Conservation (phyloP, 1,139 yeast species). For the Entelexis sorbosivorans region DNA sequence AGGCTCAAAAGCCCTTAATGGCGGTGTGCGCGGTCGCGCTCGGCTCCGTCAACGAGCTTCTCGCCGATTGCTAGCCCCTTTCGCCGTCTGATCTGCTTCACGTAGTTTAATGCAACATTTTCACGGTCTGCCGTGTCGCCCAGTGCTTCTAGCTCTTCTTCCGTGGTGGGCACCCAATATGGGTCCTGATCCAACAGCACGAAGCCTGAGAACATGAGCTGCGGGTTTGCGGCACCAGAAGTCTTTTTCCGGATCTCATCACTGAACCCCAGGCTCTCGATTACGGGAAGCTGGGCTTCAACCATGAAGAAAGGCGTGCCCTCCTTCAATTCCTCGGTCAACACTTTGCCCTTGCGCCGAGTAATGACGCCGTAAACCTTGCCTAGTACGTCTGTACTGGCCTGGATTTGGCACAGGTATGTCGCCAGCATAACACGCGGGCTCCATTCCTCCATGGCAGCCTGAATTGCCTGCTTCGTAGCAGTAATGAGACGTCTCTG, state of each 20-base stretch:
- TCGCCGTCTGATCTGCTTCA: conserved; percentile 69
- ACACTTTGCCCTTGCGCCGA: conserved; percentile 70
- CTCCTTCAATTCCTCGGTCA: conserved; percentile 91
- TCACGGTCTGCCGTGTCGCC: conserved; percentile 92
- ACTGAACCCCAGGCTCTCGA: conserved; percentile 92
- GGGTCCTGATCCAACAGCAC: conserved; percentile 86
- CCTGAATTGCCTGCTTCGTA: conserved; percentile 63
- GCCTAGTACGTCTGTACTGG: conserved; percentile 87
- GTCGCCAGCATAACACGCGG: conserved; percentile 86
- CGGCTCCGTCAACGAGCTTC: conserved; percentile 82
- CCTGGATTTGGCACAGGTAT: conserved; percentile 91
- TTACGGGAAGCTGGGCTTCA: conserved; percentile 77
- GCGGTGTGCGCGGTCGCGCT: conserved; percentile 33
- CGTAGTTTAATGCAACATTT: conserved; percentile 75
- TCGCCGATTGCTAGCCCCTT: conserved; percentile 88
- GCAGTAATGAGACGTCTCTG: conserved; percentile 55
- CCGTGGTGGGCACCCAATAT: conserved; percentile 99
- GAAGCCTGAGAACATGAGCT: conserved; percentile 79
- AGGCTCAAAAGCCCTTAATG: conserved; percentile 3
- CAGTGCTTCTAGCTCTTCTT: conserved; percentile 83
- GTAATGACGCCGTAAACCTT: conserved; percentile 93
- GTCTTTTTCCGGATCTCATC: conserved; percentile 90
- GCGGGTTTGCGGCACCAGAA: conserved; percentile 96
- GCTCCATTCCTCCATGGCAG: conserved; percentile 62
- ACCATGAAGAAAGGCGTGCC: conserved; percentile 94